phyloP scores from a whole-genome alignment of 306 rosid species.

The Vigna angularis region DNA sequence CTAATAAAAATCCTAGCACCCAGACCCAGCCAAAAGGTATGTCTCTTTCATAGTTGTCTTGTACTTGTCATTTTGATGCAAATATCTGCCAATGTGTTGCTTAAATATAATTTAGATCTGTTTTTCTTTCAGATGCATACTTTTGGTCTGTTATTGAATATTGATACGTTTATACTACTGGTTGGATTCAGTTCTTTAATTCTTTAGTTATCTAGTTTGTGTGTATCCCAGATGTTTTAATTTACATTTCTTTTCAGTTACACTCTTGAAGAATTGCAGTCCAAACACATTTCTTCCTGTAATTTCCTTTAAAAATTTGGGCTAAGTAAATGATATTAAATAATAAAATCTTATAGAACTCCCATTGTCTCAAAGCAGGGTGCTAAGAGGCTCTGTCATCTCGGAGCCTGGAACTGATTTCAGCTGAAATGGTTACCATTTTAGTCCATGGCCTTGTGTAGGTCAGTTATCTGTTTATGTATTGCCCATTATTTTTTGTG shows the following conservation, averaged over 20 bases:
- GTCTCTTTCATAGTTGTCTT: conserved; percentile 22
- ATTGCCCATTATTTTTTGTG: conserved; percentile 72
- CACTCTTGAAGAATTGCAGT: conserved; percentile 62
- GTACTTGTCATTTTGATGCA: conserved; percentile 4
- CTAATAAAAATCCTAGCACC: conserved; percentile 80
- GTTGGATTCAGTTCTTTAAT: conserved; percentile 11
- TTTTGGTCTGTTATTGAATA: background rate
- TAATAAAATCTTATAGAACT: conserved; percentile 75
- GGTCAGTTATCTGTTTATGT: conserved; percentile 87
- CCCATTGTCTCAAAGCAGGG: conserved; percentile 97
- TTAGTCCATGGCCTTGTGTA: conserved; percentile 86
- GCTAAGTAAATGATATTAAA: conserved; percentile 60
- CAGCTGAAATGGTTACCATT: conserved; percentile 94
- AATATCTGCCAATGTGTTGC: conserved; percentile 10
- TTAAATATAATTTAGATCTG: background rate
- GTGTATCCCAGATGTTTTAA: conserved; percentile 28
- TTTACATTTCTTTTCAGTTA: conserved; percentile 52
- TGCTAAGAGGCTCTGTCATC: conserved; percentile 94
- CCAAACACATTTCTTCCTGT: conserved; percentile 64
- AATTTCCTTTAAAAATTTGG: conserved; percentile 69
- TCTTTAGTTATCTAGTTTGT: conserved; percentile 24
- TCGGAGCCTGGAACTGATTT: conserved; percentile 90
- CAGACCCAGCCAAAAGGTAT: conserved; percentile 93
- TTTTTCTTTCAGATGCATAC: background rate
- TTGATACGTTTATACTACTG: background rate